Conservation (phyloP, 116 monocot species). For the Papilionanthe hybrid region DNA sequence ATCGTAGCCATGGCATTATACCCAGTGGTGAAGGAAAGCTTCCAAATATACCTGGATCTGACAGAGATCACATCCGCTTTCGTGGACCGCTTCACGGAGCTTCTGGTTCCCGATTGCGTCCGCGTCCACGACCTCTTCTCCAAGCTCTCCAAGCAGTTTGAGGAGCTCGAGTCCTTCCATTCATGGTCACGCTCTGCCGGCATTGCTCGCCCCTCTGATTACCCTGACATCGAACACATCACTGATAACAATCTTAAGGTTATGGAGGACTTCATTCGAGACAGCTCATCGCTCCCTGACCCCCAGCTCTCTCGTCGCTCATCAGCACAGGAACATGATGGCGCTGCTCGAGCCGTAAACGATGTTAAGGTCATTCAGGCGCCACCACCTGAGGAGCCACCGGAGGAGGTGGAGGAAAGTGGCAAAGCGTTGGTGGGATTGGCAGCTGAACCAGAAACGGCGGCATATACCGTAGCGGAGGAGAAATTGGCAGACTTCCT, state of each 20-base stretch:
- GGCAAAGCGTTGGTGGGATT: background rate
- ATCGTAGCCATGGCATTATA: slow-evolving; percentile 70
- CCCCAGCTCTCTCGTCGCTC: too few relatives aligned
- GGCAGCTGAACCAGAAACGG: background rate
- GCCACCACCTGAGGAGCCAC: background rate
- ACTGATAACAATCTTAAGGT: slow-evolving; percentile 49
- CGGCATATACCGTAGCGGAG: background rate
- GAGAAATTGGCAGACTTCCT: slow-evolving; percentile 36
- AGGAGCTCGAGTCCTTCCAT: slow-evolving; percentile 65
- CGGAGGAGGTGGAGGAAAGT: slow-evolving; percentile 3
- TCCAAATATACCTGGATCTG: slow-evolving; percentile 62
- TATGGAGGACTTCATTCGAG: slow-evolving; percentile 75
- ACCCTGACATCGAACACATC: slow-evolving; percentile 55
- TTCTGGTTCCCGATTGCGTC: slow-evolving; percentile 50
- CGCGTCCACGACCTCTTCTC: slow-evolving; percentile 43
- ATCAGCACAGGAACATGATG: too few relatives aligned
- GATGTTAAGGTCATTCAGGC: background rate
- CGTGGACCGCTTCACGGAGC: slow-evolving; percentile 62
- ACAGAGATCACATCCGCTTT: slow-evolving; percentile 46
- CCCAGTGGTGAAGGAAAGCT: slow-evolving; percentile 74
- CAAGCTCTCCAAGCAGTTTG: slow-evolving; percentile 59
- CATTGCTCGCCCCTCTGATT: slow-evolving; percentile 54
- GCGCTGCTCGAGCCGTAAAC: too few relatives aligned
- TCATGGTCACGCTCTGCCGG: slow-evolving; percentile 46
- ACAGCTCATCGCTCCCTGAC: slow-evolving; percentile 17